phyloP scores from a whole-genome alignment of 805 yeast genomes.

The Candida patagonica region DNA sequence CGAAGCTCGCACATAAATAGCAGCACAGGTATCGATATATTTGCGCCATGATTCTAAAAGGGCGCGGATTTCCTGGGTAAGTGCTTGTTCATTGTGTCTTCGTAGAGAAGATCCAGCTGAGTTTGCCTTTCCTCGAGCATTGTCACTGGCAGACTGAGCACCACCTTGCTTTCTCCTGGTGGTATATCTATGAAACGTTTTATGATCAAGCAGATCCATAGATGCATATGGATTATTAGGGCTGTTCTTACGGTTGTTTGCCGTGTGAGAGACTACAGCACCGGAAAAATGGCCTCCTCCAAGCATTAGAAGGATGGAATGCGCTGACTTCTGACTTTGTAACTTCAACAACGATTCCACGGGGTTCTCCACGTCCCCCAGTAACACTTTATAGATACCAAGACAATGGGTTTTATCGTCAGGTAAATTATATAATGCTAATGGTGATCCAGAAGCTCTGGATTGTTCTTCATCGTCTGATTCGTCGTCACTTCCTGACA shows the following conservation, averaged over 20 bases:
- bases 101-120: conserved; percentile 91
- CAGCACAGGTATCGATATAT: conserved; percentile 47
- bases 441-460: conserved; percentile 46
- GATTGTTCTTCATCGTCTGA: conserved; percentile 19
- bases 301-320: conserved; percentile 79
- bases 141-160: conserved; percentile 85
- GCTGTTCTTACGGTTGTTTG: conserved; percentile 37
- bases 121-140: conserved; percentile 88
- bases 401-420: conserved; percentile 34
- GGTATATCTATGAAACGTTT: conserved; percentile 89
- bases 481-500: conserved; percentile 46
- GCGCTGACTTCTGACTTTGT: conserved; percentile 25
- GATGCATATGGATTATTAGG: conserved; percentile 46
- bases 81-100: conserved; percentile 80
- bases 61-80: conserved; percentile 68
- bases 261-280: conserved; percentile 73
- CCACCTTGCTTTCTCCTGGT: conserved; percentile 98
- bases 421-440: conserved; percentile 36
- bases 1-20: conserved; percentile 72
- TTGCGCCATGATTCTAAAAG: conserved; percentile 57
- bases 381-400: conserved; percentile 59
- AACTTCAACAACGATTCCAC: conserved; percentile 34
- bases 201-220: conserved; percentile 48
- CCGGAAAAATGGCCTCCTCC: conserved; percentile 99
- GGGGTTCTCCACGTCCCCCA: conserved; percentile 41